phyloP scores from a whole-genome alignment of 108 stramenopile genomes.

The Conticribra weissflogii region DNA sequence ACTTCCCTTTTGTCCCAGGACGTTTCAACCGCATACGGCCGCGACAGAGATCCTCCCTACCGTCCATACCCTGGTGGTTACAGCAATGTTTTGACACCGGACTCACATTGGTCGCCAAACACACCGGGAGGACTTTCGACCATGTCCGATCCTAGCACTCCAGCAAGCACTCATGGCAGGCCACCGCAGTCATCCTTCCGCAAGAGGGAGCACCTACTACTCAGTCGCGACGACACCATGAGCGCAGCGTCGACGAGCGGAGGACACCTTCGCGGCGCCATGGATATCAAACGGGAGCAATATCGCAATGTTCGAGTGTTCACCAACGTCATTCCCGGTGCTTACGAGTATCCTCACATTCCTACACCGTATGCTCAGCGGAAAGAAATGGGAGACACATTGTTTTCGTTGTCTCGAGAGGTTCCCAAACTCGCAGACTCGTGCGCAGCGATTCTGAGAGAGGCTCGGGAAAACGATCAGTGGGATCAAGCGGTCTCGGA shows the following conservation, averaged over 20 bases:
- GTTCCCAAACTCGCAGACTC: constrained; percentile 64
- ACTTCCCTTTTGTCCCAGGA: constrained; percentile 57
- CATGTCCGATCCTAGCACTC: constrained; percentile 28
- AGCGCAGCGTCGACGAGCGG: constrained; percentile 26
- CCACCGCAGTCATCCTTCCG: background rate
- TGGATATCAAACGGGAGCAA: constrained; percentile 74
- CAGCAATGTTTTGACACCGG: constrained; percentile 34
- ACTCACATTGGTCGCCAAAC: constrained; percentile 46
- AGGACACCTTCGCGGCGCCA: constrained; percentile 36
- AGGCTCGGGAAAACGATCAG: constrained; percentile 63
- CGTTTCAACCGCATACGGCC: constrained; percentile 16
- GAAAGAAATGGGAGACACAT: constrained; percentile 75
- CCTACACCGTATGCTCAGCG: constrained; percentile 74
- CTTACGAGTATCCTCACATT: constrained; percentile 67
- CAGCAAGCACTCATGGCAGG: constrained; percentile 2
- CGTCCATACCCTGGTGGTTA: constrained; percentile 8
- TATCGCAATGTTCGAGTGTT: constrained; percentile 58
- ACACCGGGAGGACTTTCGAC: constrained; percentile 42
- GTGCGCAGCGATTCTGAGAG: constrained; percentile 60
- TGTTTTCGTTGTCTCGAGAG: constrained; percentile 63
- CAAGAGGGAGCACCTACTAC: constrained; percentile 28
- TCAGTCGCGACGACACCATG: constrained; percentile 33
- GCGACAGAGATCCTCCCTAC: constrained; percentile 11
- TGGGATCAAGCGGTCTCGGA: constrained; percentile 87
- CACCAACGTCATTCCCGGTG: constrained; percentile 4